Evolutionary conservation across 306 rosid species (phyloP), one percentile per base, ranked within the genome.

Genomic region (Delonix regia): DNA sequence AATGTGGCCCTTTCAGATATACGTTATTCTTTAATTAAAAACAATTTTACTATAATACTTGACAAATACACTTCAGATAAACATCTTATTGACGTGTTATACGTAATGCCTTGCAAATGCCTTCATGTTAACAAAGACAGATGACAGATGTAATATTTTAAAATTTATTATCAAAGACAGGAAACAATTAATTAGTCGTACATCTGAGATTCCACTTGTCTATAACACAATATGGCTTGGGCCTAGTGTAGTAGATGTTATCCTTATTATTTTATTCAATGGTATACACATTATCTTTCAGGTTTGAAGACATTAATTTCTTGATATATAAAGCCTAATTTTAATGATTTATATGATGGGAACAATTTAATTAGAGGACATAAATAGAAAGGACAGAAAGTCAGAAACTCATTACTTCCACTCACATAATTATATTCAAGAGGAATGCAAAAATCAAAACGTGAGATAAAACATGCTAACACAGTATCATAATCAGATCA

Each of bases 31-130:
- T 38, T 12, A 14, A 47, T 47, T 10, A 44, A 44, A 34, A 75
- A 66, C 34, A 52, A 63, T 34, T 51, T 63, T 34, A 76, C 24
- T 61, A n/a, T 49, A 63, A 16, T 62, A 47, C 61, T 41, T 27
- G 34, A 77, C 57, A 77, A n/a, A 33, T 13, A 28, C 5, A 49
- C 80, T 33, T 21, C 28, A 51, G 3, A 14, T 48, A 76, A 48
- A 63, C 49, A 76, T 28, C 10, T 1, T 18, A 18, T 61, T 44
- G 38, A 12, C 19, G 41, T 56, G 9, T 27, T 24, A 51, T 16
- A 49, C 63, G 36, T 38, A 51, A 76, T 75, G 60, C 55, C 55
- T 65, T 67, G 42, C 56, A 77, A 52, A 77, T 52, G 66, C 65
- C 27, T 52, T 63, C 45, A 34, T 5, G 6, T 63, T n/a, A n/a